Conservation (phyloP, 2,329 filamentous ascomycete species). For the Colletotrichum australisinense region DNA sequence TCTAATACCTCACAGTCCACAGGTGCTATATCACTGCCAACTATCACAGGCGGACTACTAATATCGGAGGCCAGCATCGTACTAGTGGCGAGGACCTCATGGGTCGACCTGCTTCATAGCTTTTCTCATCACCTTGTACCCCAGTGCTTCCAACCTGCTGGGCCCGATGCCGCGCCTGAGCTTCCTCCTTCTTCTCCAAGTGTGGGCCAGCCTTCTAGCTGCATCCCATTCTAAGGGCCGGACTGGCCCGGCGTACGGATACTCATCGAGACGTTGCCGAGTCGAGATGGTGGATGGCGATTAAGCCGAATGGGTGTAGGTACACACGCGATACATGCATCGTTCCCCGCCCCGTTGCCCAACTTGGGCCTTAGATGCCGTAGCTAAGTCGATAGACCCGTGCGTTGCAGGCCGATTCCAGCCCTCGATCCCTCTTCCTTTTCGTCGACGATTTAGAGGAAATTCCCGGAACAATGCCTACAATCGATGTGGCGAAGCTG, state of each 20-base stretch:
- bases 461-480: background rate
- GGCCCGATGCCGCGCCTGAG: background rate
- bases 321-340: conserved; percentile 24
- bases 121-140: background rate
- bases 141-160: background rate
- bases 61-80: no score
- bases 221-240: background rate
- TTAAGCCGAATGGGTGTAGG: conserved; percentile 17
- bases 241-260: background rate
- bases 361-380: conserved; percentile 17
- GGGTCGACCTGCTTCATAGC: no score
- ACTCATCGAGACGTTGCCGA: conserved; percentile 1
- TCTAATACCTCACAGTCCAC: background rate
- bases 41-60: background rate
- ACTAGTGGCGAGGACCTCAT: no score
- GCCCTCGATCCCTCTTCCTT: background rate
- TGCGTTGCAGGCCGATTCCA: conserved; percentile 19
- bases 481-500: background rate
- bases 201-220: background rate
- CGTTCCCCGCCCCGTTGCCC: conserved; percentile 19
- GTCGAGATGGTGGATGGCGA: conserved; percentile 1
- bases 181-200: background rate
- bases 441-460: background rate
- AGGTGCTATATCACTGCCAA: background rate
- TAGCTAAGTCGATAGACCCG: conserved; percentile 13